Conservation (phyloP, 2,329 filamentous ascomycete species). For the Gyromitra esculenta region DNA sequence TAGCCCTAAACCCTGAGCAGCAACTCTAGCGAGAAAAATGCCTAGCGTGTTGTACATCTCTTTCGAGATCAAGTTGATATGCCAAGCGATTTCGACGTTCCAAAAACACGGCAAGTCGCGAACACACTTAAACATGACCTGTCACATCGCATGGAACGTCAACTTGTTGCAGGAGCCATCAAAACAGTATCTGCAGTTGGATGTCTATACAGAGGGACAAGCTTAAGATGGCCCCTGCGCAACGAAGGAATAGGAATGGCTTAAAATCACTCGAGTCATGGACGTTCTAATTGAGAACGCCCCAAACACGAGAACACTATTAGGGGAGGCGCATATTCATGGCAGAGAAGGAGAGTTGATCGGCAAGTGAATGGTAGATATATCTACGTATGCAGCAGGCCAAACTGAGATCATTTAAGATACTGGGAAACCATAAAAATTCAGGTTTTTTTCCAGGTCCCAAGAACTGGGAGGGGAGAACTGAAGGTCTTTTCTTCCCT, state of each 20-base stretch:
- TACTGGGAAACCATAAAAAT: background rate
- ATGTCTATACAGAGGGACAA: constrained; percentile 30
- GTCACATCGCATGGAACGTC: constrained; percentile 20
- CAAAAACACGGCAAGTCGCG: constrained; percentile 46
- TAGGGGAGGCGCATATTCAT: background rate
- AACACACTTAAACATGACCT: constrained; percentile 34
- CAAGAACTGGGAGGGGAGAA: constrained; percentile 14
- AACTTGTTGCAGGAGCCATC: constrained; percentile 29
- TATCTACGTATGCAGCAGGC: constrained; percentile 9
- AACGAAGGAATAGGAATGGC: constrained; percentile 39
- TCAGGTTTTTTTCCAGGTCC: constrained; percentile 10
- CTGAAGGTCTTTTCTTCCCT: constrained; percentile 34
- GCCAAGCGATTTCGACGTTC: constrained; percentile 20
- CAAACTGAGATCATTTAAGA: background rate
- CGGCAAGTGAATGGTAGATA: constrained; percentile 8
- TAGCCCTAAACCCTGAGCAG: constrained; percentile 41
- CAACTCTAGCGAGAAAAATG: background rate
- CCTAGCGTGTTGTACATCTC: background rate
- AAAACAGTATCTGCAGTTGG: constrained; percentile 33
- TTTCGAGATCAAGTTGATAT: constrained; percentile 6
- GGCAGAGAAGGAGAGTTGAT: background rate
- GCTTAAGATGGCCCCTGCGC: constrained; percentile 47
- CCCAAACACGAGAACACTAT: constrained; percentile 9
- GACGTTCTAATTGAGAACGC: constrained; percentile 17
- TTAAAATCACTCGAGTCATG: constrained; percentile 14